These are phyloP conservation scores for Blastomyces emzantsi DNA, from an alignment of 2,329 filamentous ascomycete genomes.

Conservation along the genomic window DNA sequence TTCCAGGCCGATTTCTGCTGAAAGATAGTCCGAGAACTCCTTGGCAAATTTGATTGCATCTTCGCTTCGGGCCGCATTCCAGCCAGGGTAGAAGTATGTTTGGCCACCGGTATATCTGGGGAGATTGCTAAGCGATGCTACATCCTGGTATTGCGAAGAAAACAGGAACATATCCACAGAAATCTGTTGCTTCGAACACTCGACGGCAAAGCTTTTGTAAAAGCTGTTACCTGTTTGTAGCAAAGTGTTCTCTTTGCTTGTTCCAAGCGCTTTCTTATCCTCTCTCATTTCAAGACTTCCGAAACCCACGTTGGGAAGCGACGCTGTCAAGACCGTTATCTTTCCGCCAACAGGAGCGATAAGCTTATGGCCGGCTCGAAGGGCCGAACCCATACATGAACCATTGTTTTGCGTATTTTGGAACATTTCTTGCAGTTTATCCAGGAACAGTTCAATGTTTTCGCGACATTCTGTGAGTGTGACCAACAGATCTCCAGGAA, in stretches of 20 bases:
- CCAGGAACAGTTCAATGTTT: constrained; percentile 85
- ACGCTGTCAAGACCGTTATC: constrained; percentile 82
- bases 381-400: constrained; percentile 90
- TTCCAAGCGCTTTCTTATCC: constrained; percentile 92
- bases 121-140: constrained; percentile 89
- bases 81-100: constrained; percentile 97
- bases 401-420: constrained; percentile 81
- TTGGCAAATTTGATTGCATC: constrained; percentile 97
- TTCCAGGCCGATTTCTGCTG: constrained; percentile 89
- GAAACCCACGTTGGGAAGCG: constrained; percentile 78
- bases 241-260: constrained; percentile 78
- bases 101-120: constrained; percentile 95
- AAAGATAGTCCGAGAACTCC: constrained; percentile 96
- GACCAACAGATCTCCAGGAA: constrained; percentile 83
- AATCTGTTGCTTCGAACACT: constrained; percentile 98
- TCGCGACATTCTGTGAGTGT: constrained; percentile 79
- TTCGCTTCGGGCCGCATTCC: constrained; percentile 88
- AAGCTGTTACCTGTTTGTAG: constrained; percentile 91
- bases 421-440: constrained; percentile 93
- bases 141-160: constrained; percentile 92
- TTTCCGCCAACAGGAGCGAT: constrained; percentile 93
- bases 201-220: constrained; percentile 98
- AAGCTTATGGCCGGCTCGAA: constrained; percentile 89
- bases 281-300: constrained; percentile 90
- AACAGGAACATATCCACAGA: constrained; percentile 98